Evolutionary conservation across 2,329 filamentous ascomycete species (phyloP).

Genomic region (Scytalidium lignicola): DNA sequence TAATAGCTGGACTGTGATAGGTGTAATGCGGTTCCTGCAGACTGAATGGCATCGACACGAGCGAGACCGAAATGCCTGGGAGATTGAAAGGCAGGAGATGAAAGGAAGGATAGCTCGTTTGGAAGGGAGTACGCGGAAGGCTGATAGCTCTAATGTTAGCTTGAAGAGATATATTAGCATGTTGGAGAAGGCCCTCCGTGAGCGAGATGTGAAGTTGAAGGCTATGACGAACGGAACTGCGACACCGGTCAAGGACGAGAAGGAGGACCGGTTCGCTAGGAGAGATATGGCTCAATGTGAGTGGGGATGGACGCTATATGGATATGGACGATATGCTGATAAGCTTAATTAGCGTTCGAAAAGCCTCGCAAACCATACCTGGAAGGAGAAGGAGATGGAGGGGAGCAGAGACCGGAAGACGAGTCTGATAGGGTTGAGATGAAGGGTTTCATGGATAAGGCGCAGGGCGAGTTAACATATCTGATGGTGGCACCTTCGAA

Average conservation of each 20-base stretch:
- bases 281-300: slow-evolving; percentile 53
- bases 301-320: slow-evolving; percentile 18
- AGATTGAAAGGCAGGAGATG: slow-evolving; percentile 99
- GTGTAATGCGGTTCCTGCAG: slow-evolving; percentile 98
- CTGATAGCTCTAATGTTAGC: slow-evolving; percentile 83
- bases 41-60: slow-evolving; percentile 99
- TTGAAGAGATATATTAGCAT: slow-evolving; percentile 86
- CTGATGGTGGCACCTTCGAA: slow-evolving; percentile 64
- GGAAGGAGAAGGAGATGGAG: slow-evolving; percentile 41
- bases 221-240: slow-evolving; percentile 41
- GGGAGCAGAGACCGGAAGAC: slow-evolving; percentile 29
- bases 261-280: slow-evolving; percentile 47
- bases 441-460: slow-evolving; percentile 60
- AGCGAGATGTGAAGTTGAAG: slow-evolving; percentile 69
- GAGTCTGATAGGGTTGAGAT: slow-evolving; percentile 45
- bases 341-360: slow-evolving; percentile 11
- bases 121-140: slow-evolving; percentile 82
- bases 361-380: slow-evolving; percentile 30
- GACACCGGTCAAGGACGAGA: slow-evolving; percentile 29
- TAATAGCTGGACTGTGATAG: slow-evolving; percentile 65
- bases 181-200: slow-evolving; percentile 81
- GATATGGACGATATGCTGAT: slow-evolving; percentile 1
- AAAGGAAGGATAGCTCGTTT: slow-evolving; percentile 92
- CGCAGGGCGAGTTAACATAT: slow-evolving; percentile 60
- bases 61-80: slow-evolving; percentile 95